phyloP scores from a whole-genome alignment of 345 rosid species.

The Eucalyptus coolabah region DNA sequence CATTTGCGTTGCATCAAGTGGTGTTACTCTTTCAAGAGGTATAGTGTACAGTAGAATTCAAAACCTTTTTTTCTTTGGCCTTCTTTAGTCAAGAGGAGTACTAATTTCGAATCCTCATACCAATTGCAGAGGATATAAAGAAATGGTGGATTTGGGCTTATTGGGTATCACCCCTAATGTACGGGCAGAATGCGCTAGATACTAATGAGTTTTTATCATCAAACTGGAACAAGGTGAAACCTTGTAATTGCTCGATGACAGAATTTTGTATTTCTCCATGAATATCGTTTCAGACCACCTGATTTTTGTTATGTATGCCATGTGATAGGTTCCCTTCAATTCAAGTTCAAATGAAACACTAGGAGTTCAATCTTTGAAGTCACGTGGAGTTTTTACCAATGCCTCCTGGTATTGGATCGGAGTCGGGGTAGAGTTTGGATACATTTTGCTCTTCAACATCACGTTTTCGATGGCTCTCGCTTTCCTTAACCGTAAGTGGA shows the following conservation, averaged over 20 bases:
- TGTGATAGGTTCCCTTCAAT: neutral
- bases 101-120: neutral
- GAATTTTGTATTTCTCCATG: neutral
- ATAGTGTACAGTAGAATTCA: neutral
- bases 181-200: slow-evolving; percentile 40
- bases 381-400: slow-evolving; percentile 20
- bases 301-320: neutral
- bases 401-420: slow-evolving; percentile 52
- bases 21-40: slow-evolving; percentile 27
- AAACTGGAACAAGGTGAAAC: slow-evolving; percentile 35
- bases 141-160: slow-evolving; percentile 61
- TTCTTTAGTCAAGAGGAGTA: neutral
- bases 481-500: slow-evolving; percentile 21
- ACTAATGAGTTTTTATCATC: slow-evolving; percentile 40
- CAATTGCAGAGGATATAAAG: slow-evolving; percentile 27
- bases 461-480: slow-evolving; percentile 16
- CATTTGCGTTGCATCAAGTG: slow-evolving; percentile 7
- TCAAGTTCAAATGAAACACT: slow-evolving; percentile 9
- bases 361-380: slow-evolving; percentile 24
- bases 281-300: neutral
- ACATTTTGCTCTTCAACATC: slow-evolving; percentile 18
- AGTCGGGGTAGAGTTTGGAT: slow-evolving; percentile 21
- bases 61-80: neutral
- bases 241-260: neutral
- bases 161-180: slow-evolving; percentile 53